Evolutionary conservation across 2,329 filamentous ascomycete species (phyloP).

Genomic region (Sporothrix schenckii): DNA sequence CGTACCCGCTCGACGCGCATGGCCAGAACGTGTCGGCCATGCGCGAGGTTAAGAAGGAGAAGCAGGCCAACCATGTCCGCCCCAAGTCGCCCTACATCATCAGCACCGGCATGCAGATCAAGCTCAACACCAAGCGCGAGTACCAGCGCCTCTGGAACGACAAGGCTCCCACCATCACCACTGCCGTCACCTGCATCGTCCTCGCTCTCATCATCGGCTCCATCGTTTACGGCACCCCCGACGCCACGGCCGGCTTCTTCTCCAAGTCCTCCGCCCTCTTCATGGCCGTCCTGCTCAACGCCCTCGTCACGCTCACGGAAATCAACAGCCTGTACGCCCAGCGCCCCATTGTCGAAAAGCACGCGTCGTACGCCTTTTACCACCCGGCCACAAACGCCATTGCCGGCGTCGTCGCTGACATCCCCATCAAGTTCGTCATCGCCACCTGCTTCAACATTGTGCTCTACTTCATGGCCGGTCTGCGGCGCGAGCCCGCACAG

Average conservation of each 20-base stretch:
- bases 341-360: constrained; percentile 90
- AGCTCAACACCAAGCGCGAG: constrained; percentile 64
- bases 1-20: constrained; percentile 54
- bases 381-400: constrained; percentile 85
- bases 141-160: constrained; percentile 80
- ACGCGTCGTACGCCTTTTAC: constrained; percentile 86
- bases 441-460: constrained; percentile 74
- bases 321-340: constrained; percentile 85
- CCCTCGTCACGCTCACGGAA: constrained; percentile 78
- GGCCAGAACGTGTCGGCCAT: constrained; percentile 50
- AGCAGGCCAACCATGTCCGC: constrained; percentile 66
- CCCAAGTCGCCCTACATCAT: constrained; percentile 78
- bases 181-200: constrained; percentile 75
- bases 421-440: constrained; percentile 81
- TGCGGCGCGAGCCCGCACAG: constrained; percentile 70
- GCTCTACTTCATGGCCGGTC: constrained; percentile 84
- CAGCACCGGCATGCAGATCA: constrained; percentile 56
- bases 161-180: constrained; percentile 73
- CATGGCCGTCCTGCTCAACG: constrained; percentile 85
- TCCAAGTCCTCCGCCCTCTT: constrained; percentile 78
- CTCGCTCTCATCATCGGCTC: constrained; percentile 43
- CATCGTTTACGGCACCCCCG: constrained; percentile 33
- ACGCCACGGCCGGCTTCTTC: constrained; percentile 46
- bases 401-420: constrained; percentile 80
- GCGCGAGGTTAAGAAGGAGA: constrained; percentile 55